These are phyloP conservation scores for Arctium lappa DNA, from an alignment of 129 eudicot species.

Conservation along the genomic window DNA sequence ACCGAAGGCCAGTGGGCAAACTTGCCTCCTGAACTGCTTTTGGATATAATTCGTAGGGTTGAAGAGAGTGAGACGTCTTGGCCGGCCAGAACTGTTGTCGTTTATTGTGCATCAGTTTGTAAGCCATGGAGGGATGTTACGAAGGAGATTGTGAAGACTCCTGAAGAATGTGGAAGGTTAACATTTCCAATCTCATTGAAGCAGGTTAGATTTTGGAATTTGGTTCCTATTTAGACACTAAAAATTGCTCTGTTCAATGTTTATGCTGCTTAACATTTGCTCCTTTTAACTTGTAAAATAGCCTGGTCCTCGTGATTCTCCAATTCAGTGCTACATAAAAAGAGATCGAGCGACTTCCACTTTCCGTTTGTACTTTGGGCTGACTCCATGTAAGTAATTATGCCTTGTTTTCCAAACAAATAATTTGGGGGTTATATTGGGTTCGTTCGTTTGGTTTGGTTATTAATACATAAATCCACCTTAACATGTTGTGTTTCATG, in stretches of 20 bases:
- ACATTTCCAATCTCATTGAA: constrained; percentile 91
- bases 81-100: constrained; percentile 80
- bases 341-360: constrained; percentile 74
- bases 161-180: constrained; percentile 83
- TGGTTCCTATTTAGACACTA: background rate
- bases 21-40: constrained; percentile 84
- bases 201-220: constrained; percentile 50
- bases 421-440: background rate
- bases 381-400: constrained; percentile 73
- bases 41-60: constrained; percentile 74
- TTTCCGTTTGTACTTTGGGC: constrained; percentile 66
- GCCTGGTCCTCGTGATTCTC: constrained; percentile 92
- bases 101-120: constrained; percentile 82
- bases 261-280: background rate
- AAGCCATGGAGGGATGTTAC: constrained; percentile 88
- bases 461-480: background rate
- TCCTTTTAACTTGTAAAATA: constrained; percentile 8
- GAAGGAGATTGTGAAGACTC: constrained; percentile 83
- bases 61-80: constrained; percentile 78
- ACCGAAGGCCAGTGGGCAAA: constrained; percentile 84
- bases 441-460: background rate
- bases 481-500: background rate
- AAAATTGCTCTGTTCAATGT: background rate
- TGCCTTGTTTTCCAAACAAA: background rate
- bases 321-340: constrained; percentile 76